Evolutionary conservation across 2,329 filamentous ascomycete species (phyloP).

Genomic region (Cladosporium phlei): DNA sequence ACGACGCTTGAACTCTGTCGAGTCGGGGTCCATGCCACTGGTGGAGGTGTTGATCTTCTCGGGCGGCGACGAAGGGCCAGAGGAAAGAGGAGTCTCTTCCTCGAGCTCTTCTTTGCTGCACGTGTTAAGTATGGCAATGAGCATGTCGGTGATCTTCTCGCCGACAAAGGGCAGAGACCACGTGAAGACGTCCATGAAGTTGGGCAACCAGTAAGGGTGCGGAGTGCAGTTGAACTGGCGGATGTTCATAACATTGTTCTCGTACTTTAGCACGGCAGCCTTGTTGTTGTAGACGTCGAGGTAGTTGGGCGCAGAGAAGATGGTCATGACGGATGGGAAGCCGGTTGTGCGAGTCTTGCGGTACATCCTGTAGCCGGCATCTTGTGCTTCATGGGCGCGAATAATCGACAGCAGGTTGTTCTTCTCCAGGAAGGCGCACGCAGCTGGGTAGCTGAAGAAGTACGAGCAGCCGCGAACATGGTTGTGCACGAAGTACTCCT

Average conservation of each 20-base stretch:
- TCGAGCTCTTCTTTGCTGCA: conserved; percentile 98
- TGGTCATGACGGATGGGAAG: conserved; percentile 99
- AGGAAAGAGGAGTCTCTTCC: conserved; percentile 74
- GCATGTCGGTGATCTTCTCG: conserved; percentile 98
- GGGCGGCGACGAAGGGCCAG: conserved; percentile 70
- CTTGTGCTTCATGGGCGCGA: conserved; percentile 95
- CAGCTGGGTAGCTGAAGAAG: conserved; percentile 97
- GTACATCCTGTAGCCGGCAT: conserved; percentile 98
- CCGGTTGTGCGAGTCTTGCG: conserved; percentile 96
- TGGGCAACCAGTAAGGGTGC: conserved; percentile 98
- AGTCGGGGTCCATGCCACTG: conserved; percentile 65
- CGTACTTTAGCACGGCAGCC: conserved; percentile 96
- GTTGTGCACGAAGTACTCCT: conserved; percentile 96
- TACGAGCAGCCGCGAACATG: conserved; percentile 98
- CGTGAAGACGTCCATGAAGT: conserved; percentile 99
- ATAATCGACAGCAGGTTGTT: conserved; percentile 98
- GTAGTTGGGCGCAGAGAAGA: conserved; percentile 98
- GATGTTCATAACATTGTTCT: conserved; percentile 99
- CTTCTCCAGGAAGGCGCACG: conserved; percentile 96
- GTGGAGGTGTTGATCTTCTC: conserved; percentile 39
- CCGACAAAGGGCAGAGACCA: conserved; percentile 98
- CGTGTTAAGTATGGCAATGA: conserved; percentile 95
- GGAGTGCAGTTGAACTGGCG: conserved; percentile 99
- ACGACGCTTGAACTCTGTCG: conserved; percentile 86
- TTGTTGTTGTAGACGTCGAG: conserved; percentile 99